phyloP scores from a whole-genome alignment of 768 basidiomycete species.

The Rhodotorula sphaerocarpa region DNA sequence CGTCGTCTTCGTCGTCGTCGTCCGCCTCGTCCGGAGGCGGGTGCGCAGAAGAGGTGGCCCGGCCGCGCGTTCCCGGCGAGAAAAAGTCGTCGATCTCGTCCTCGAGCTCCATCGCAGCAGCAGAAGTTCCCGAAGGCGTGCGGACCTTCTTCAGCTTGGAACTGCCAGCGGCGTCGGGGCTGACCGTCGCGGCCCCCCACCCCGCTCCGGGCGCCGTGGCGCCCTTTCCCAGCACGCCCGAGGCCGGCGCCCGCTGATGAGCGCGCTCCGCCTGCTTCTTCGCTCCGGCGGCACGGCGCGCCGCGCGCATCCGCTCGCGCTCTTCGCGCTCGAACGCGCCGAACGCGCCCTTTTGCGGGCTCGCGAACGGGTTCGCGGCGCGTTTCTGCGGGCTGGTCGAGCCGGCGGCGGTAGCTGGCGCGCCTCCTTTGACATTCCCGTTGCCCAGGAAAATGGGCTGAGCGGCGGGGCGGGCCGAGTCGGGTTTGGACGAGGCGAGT shows the following conservation, averaged over 20 bases:
- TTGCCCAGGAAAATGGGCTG: no score
- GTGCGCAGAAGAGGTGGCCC: no score
- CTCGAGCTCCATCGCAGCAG: slow-evolving; percentile 10
- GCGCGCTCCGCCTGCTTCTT: not conserved
- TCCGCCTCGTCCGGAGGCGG: no score
- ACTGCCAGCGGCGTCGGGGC: no score
- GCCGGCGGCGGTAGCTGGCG: not conserved
- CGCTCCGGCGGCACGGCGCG: not conserved
- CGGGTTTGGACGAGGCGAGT: not conserved
- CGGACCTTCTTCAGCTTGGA: no score
- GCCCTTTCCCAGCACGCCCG: slow-evolving; percentile 1
- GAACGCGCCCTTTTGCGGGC: slow-evolving; percentile 10
- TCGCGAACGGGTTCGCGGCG: slow-evolving; percentile 26
- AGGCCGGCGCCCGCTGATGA: not conserved
- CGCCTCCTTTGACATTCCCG: no score
- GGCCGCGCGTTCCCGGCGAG: no score
- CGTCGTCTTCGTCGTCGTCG: slow-evolving; percentile 23
- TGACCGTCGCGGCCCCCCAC: slow-evolving; percentile 3
- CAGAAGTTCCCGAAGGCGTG: not conserved
- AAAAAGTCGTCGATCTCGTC: slow-evolving; percentile 29
- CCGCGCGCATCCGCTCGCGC: not conserved
- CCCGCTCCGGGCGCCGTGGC: not conserved
- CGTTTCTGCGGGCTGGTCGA: slow-evolving; percentile 11
- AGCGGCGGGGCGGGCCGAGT: no score
- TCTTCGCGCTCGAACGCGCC: slow-evolving; percentile 3